Evolutionary conservation across 1,284 basidiomycete genomes (phyloP).

Genomic region (Melampsora abietis-canadensis): DNA sequence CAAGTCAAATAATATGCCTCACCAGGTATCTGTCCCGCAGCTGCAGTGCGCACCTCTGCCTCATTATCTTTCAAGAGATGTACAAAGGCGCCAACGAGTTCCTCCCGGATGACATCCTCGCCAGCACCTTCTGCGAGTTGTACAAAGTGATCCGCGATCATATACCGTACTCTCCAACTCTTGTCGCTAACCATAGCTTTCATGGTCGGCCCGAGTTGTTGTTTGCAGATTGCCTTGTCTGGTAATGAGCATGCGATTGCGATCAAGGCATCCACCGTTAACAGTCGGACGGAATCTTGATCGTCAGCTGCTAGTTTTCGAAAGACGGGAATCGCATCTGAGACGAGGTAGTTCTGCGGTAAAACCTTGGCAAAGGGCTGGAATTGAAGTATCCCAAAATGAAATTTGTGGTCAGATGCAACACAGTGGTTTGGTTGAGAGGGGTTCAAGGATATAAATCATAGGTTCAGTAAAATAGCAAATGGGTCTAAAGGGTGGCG

Average conservation of each 20-base stretch:
- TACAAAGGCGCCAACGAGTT: conserved; percentile 88
- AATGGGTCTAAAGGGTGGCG: conserved; percentile 6
- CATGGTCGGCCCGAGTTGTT: conserved; percentile 77
- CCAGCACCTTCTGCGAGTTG: conserved; percentile 93
- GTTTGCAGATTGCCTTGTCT: conserved; percentile 76
- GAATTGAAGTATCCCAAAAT: not conserved
- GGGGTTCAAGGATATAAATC: not conserved
- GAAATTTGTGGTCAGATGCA: not conserved
- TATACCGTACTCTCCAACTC: conserved; percentile 98
- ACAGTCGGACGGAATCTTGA: conserved; percentile 92
- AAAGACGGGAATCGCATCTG: conserved; percentile 88
- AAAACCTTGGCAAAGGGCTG: conserved; percentile 52
- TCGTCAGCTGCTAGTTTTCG: conserved; percentile 92
- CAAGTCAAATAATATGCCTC: conserved; percentile 47
- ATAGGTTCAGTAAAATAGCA: not conserved
- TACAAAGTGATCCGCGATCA: conserved; percentile 98
- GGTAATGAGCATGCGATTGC: conserved; percentile 80
- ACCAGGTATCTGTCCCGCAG: conserved; percentile 94
- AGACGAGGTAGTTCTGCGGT: conserved; percentile 58
- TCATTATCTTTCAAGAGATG: conserved; percentile 96
- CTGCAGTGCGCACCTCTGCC: conserved; percentile 95
- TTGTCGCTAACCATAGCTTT: conserved; percentile 85
- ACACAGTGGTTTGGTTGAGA: not conserved
- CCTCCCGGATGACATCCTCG: conserved; percentile 84
- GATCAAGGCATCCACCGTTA: conserved; percentile 95